Conservation (phyloP, 768 basidiomycete genomes). For the Rhizopogon salebrosus region DNA sequence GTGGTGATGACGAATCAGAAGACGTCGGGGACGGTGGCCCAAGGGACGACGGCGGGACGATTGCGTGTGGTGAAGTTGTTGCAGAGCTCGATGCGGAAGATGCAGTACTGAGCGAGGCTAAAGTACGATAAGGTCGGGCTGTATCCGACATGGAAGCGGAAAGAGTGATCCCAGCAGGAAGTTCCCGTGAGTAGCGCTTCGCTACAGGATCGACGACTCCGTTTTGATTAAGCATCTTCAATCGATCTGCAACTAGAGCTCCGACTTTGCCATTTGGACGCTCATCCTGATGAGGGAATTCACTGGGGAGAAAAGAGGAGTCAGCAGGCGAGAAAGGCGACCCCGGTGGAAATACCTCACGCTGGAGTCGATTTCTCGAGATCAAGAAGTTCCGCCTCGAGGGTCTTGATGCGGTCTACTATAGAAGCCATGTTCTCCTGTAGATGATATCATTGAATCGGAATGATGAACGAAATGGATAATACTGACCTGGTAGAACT, state of each 20-base stretch:
- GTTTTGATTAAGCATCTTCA: slow-evolving; percentile 67
- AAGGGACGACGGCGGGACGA: slow-evolving; percentile 66
- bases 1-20: slow-evolving; percentile 62
- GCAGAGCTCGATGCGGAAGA: slow-evolving; percentile 27
- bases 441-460: slow-evolving; percentile 21
- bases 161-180: slow-evolving; percentile 32
- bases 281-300: slow-evolving; percentile 15
- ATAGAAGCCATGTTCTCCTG: slow-evolving; percentile 33
- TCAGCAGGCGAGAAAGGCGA: slow-evolving; percentile 7
- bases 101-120: slow-evolving; percentile 23
- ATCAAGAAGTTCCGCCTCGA: slow-evolving; percentile 43
- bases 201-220: slow-evolving; percentile 58
- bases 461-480: slow-evolving; percentile 4
- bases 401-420: slow-evolving; percentile 33
- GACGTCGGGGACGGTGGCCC: slow-evolving; percentile 76
- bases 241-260: slow-evolving; percentile 77
- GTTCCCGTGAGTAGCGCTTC: slow-evolving; percentile 56
- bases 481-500: slow-evolving; percentile 58
- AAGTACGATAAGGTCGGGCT: slow-evolving; percentile 33
- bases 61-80: slow-evolving; percentile 49
- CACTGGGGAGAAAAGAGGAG: slow-evolving; percentile 7
- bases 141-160: slow-evolving; percentile 22
- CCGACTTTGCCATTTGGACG: slow-evolving; percentile 40
- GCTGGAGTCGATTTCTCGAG: slow-evolving; percentile 34
- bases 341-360: slow-evolving; percentile 16